phyloP scores from a whole-genome alignment of 768 basidiomycete genomes.

The Boletus pseudo-olivaceus region DNA sequence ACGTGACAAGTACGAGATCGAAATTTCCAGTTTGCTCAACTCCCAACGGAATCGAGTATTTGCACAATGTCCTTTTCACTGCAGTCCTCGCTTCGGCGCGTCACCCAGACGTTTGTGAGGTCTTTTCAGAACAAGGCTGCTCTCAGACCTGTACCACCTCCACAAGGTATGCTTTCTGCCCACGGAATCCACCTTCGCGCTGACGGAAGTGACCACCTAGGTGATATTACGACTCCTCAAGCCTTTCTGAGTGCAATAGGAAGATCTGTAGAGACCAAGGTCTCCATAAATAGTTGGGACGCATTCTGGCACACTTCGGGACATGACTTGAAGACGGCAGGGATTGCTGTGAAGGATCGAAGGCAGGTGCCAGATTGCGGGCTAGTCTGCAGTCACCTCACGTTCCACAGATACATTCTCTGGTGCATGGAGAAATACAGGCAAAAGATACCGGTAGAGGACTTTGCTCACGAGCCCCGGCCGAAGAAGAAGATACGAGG shows the following conservation, averaged over 20 bases:
- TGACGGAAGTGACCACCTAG: conserved; percentile 30
- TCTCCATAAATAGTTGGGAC: conserved; percentile 65
- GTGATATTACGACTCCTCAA: conserved; percentile 49
- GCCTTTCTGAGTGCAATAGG: conserved; percentile 77
- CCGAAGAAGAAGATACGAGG: conserved; percentile 81
- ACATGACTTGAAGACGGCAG: conserved; percentile 57
- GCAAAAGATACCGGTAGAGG: conserved; percentile 46
- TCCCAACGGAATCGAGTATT: neutral
- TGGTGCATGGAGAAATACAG: conserved; percentile 86
- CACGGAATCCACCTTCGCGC: neutral
- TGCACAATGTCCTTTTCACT: conserved; percentile 23
- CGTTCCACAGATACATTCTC: conserved; percentile 61
- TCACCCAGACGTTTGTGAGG: conserved; percentile 22
- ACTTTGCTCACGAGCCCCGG: conserved; percentile 61
- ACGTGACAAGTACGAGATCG: neutral
- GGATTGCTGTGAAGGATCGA: conserved; percentile 64
- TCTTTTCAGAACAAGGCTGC: conserved; percentile 31
- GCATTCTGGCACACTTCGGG: conserved; percentile 65
- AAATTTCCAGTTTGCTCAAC: neutral
- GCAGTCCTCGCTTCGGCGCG: conserved; percentile 17
- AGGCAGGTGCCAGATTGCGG: conserved; percentile 44
- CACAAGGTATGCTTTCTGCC: conserved; percentile 18
- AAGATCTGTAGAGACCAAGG: conserved; percentile 60
- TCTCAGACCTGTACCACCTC: conserved; percentile 19
- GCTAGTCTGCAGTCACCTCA: conserved; percentile 1